Evolutionary conservation across 148 eudicot species (phyloP), one percentile per base, ranked within the genome.

Genomic region (Camellia sinensis): DNA sequence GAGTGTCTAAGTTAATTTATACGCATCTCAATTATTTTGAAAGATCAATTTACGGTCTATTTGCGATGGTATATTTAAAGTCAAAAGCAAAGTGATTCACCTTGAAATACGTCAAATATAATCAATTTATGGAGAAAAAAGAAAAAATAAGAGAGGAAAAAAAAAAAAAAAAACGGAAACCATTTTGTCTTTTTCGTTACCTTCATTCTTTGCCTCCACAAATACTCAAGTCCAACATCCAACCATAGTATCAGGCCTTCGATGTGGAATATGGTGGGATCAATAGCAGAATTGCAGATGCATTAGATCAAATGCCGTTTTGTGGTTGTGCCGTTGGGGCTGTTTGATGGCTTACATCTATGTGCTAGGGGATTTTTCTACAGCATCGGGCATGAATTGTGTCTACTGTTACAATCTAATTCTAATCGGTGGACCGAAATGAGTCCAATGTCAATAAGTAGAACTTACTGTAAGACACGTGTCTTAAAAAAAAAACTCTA

Each of bases 401-500:
- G 97, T 94, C 14, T 88, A 93, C 92, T 87, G 89, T 41, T 97
- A 88, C 71, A 90, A 94, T 81, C 98, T 98, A 6, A 79, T 92
- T 71, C 65, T 83, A 65, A 97, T 92, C 82, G 81, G 12, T 97
- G 99, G 99, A 84, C 77, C 77, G 94, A 92, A 84, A 88, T 84
- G 54, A 82, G 81, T 78, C 87, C 99, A 71, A 92, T 97, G 98
- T 83, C 86, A n/a, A 77, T 83, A 1, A 89, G 89, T 48, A 83
- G 99, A 84, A 98, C 99, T 74, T 94, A 97, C 78, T 85, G 97
- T 60, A 97, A 92, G 79, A 97, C 93, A 2, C 92, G 97, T 37
- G 87, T 94, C 40, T 80, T 97, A 48, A 87, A 94, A 79, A 79
- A 87, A 81, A 97, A 92, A 83, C 92, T 97, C 44, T 97, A 91